Evolutionary conservation across 768 basidiomycete species (phyloP), one percentile per base, ranked within the genome.

Genomic region (Suillus ampliporus): DNA sequence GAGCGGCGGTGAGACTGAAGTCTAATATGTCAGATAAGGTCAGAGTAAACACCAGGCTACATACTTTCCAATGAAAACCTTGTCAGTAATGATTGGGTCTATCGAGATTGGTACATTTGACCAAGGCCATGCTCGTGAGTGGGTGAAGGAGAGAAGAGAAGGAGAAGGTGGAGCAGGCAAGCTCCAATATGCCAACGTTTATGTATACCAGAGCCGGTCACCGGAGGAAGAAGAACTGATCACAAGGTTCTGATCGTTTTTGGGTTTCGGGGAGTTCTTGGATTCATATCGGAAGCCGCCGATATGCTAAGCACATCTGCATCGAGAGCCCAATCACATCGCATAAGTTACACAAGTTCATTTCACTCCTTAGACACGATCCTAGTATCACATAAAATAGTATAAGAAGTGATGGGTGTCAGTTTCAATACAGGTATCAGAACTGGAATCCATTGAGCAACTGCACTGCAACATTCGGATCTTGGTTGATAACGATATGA

Each of bases 41-140:
- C 41, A 40, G 35, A 44, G 17, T n/a, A 37, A 23, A 11, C 19
- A 34, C 40, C 7, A 10, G 21, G 28, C 23, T 11, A 23, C 77
- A 56, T 65, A 77, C 77, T 79, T 78, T 70, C 78, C 77, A 15
- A 78, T 70, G 63, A 71, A 79, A 48, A 78, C 65, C 34, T 69
- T 68, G 57, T 75, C 68, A 34, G 74, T 70, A 38, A 78, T 63
- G 59, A 78, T 68, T 13, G 75, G 60, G 23, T 60, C 54, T 28
- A 73, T 28, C 26, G 74, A 75, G 43, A 69, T 62, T 26, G 75
- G 74, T 5, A 65, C 67, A 23, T 72, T 67, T 31, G 57, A 53
- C 74, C 74, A 74, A n/a, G 10, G 74, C 71, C 74, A 75, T 75
- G 47, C 3, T 61, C n/a, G 31, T 31, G 31, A 34, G 61, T 53